Evolutionary conservation across 2,329 filamentous ascomycete genomes (phyloP).

Genomic region (Pseudogymnoascus verrucosus): DNA sequence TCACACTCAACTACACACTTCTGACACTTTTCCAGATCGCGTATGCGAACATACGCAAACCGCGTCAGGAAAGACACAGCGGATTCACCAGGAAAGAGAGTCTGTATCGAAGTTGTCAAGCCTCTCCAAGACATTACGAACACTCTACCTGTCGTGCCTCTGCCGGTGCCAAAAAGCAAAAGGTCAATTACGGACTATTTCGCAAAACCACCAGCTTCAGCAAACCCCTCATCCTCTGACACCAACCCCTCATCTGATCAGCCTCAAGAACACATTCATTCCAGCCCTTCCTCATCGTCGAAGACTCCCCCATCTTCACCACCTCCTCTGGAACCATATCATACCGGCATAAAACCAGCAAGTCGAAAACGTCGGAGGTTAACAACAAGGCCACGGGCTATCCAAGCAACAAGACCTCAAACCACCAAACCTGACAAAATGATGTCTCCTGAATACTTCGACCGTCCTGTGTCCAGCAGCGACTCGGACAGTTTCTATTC

Average conservation of each 20-base stretch:
- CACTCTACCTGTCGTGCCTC: not conserved
- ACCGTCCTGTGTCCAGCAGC: not conserved
- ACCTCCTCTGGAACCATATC: not conserved
- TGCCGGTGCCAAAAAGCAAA: not conserved
- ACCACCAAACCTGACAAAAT: not conserved
- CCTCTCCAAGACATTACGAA: not conserved
- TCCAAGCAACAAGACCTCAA: not conserved
- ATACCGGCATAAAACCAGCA: not conserved
- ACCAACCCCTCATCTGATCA: not conserved
- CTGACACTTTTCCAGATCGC: not conserved
- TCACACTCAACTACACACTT: not conserved
- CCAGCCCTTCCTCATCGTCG: not conserved
- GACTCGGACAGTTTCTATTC: not conserved
- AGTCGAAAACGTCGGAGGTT: not conserved
- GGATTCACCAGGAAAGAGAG: not conserved
- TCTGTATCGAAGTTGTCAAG: not conserved
- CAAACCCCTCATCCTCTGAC: not conserved
- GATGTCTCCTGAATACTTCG: not conserved
- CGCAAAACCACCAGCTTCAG: not conserved
- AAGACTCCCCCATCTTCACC: not conserved
- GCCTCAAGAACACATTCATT: not conserved
- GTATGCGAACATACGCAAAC: constrained; percentile 3
- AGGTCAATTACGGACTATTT: not conserved
- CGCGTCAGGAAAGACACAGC: not conserved
- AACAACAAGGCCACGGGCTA: not conserved